Evolutionary conservation across 208 protist species (phyloP), one percentile per base, ranked within the genome.

Genomic region (Trypanosoma theileri): DNA sequence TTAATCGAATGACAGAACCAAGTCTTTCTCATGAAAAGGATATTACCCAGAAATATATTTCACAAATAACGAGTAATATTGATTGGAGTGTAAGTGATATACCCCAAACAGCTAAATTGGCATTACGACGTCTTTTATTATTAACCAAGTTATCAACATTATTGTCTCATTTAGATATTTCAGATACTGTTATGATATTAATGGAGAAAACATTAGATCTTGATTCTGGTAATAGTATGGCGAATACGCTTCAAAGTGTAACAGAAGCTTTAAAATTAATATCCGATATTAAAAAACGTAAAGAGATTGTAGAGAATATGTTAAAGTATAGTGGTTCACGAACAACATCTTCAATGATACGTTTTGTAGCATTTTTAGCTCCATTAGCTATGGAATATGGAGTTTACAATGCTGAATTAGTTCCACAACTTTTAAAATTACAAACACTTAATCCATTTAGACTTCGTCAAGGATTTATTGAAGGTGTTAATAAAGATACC

Each of bases 361-460:
- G 75, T 17, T 91, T 89, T 69, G 44, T 85, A 8, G 50, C 66
- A 9, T 55, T 85, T 16, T 61, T 90, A 48, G 68, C 80, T 0
- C 71, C 72, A 4, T 42, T 74, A 6, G 79, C 81, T 4, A 75
- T 69, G 1, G 44, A 68, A 35, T 58, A 78, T 46, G 16, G 53
- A 16, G 59, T 81, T 17, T 41, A 71, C 9, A 71, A 66, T 8
- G n/a, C 62, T 16, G 78, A 72, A 17, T 42, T 79, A 53, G 69
- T 73, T 3, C 57, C 66, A 19, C 57, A 78, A 12, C 45, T 92
- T n/a, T 60, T 84, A 14, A 79, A 75, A 48, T 61, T 86, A 19
- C 71, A 76, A 19, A 74, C 42, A 14, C 57, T 92, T 6, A 63
- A 77, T 68, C 66, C 67, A n/a, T 24, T 51, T 17, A 78, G 60